Conservation (phyloP, 495 filamentous ascomycete species). For the Cladorrhinum samala region DNA sequence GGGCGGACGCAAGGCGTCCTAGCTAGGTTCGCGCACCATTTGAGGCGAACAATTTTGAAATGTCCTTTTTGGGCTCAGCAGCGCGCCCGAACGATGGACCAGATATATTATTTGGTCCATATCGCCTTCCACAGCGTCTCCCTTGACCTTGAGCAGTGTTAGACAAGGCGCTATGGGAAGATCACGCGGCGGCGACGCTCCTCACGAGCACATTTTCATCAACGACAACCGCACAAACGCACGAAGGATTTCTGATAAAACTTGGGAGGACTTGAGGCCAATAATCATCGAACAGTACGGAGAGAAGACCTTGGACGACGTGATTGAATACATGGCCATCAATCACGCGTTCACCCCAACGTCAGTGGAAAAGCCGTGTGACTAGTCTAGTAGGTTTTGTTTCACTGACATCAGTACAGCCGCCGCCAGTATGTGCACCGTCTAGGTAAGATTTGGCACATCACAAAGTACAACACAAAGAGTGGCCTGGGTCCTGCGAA, state of each 20-base stretch:
- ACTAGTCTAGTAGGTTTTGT: neutral
- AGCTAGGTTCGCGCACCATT: neutral
- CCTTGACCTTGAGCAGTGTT: neutral
- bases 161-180: neutral
- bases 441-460: constrained; percentile 9
- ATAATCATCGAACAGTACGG: constrained; percentile 12
- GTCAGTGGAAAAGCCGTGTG: constrained; percentile 10
- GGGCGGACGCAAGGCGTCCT: neutral
- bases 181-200: neutral
- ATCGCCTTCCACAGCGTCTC: too few relatives aligned
- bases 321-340: constrained; percentile 17
- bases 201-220: constrained; percentile 1
- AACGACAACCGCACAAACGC: neutral
- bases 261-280: constrained; percentile 6
- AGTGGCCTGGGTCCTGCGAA: neutral
- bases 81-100: neutral
- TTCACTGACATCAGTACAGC: constrained; percentile 9
- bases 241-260: constrained; percentile 5
- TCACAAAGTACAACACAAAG: constrained; percentile 16
- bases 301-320: constrained; percentile 8
- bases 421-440: constrained; percentile 19
- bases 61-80: neutral
- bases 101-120: neutral
- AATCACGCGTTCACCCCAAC: constrained; percentile 22
- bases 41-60: neutral